These are phyloP conservation scores for Kappamyces sp. DNA, from an alignment of 192 early-diverging fungal species.

Conservation along the genomic window DNA sequence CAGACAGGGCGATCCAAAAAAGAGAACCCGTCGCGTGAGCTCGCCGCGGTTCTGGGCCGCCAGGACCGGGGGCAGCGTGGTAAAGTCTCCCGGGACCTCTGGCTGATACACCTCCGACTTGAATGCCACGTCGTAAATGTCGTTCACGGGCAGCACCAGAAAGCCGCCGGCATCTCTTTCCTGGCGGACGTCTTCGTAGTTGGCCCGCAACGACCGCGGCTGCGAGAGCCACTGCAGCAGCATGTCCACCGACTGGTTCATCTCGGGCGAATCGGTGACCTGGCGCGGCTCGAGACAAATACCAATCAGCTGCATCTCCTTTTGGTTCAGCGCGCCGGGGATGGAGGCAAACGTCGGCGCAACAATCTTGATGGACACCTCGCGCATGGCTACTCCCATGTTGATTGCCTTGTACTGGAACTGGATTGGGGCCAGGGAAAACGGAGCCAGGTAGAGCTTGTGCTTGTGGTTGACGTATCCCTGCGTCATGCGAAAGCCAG, in stretches of 20 bases:
- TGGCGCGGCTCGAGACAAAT: conserved; percentile 54
- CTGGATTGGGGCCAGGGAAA: conserved; percentile 33
- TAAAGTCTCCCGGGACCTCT: conserved; percentile 3
- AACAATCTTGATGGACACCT: conserved; percentile 29
- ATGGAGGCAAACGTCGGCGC: conserved; percentile 21
- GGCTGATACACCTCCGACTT: conserved; percentile 11
- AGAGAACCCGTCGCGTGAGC: conserved; percentile 21
- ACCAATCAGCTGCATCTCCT: conserved; percentile 37
- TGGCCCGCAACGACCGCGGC: conserved; percentile 43
- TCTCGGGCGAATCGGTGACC: conserved; percentile 41
- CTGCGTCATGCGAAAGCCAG: background rate
- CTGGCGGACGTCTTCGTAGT: conserved; percentile 15
- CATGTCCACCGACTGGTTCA: conserved; percentile 11
- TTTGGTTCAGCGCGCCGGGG: conserved; percentile 28
- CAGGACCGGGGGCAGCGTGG: background rate
- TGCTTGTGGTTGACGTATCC: conserved; percentile 24
- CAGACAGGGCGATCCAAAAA: conserved; percentile 42
- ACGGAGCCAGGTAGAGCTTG: conserved; percentile 23
- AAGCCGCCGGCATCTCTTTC: background rate
- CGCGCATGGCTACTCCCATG: conserved; percentile 37
- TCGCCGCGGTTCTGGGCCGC: conserved; percentile 27
- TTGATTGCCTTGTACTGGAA: conserved; percentile 38
- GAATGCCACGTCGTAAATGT: conserved; percentile 18
- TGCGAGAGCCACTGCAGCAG: conserved; percentile 46
- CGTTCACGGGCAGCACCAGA: background rate